These are phyloP conservation scores for Plasmodium sp. DNA, from an alignment of 169 alveolate species.

Conservation along the genomic window DNA sequence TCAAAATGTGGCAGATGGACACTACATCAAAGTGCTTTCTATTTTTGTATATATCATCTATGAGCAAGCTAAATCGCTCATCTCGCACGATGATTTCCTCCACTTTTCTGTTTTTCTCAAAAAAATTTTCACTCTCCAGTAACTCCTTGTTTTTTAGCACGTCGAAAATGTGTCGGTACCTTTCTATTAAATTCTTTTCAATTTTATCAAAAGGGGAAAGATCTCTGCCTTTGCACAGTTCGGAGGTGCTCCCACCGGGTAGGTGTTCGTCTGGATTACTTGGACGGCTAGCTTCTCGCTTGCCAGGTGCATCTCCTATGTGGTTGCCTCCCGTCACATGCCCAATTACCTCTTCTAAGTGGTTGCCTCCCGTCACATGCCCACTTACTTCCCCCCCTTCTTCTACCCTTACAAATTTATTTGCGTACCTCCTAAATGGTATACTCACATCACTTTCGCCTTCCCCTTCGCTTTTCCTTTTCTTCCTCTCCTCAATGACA, in stretches of 20 bases:
- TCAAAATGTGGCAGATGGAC: constrained; percentile 82
- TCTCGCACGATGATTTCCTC: constrained; percentile 61
- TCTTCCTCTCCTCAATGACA: constrained; percentile 73
- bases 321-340: not conserved
- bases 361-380: not conserved
- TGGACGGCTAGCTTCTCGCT: not conserved
- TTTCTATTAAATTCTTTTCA: constrained; percentile 53
- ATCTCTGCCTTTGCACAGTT: not conserved
- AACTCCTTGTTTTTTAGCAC: constrained; percentile 75
- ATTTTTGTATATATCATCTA: constrained; percentile 82
- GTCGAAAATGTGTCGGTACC: constrained; percentile 27
- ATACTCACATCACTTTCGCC: constrained; percentile 76
- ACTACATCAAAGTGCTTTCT: constrained; percentile 81
- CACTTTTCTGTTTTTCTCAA: constrained; percentile 67
- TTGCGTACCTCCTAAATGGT: constrained; percentile 57
- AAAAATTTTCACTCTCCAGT: constrained; percentile 72
- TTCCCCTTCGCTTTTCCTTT: constrained; percentile 66
- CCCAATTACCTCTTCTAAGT: not conserved
- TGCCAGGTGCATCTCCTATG: not conserved
- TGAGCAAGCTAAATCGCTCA: constrained; percentile 72
- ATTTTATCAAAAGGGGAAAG: constrained; percentile 49
- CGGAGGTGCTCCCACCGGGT: not conserved
- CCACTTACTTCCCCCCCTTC: not conserved
- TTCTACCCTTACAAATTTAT: not conserved
- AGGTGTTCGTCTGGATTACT: not conserved